Percentiles rank a stretch among this genome's conserved stretches.
phyloP scores from a whole-genome alignment of 2,329 filamentous ascomycete genomes.

The Chaetomiaceae sp. region DNA sequence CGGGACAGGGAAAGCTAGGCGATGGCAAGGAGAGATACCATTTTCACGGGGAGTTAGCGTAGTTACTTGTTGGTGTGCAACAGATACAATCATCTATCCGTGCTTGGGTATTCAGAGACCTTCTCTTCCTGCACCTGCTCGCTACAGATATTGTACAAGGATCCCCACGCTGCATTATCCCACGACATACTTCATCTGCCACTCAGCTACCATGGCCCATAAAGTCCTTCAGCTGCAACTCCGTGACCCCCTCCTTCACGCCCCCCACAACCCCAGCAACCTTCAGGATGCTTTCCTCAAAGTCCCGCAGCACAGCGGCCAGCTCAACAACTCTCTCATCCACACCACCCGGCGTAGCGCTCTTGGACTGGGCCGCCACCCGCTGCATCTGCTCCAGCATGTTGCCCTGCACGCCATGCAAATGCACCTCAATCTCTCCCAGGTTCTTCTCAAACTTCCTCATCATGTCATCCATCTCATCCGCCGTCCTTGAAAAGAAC shows the following conservation, averaged over 20 bases:
- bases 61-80: not conserved
- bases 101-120: too few relatives aligned
- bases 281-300: constrained; percentile 60
- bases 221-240: constrained; percentile 50
- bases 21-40: constrained; percentile 15
- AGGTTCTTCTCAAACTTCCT: constrained; percentile 55
- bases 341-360: constrained; percentile 33
- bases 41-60: not conserved
- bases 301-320: constrained; percentile 57
- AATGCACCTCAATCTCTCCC: constrained; percentile 60
- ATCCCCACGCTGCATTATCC: not conserved
- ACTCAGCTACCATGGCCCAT: constrained; percentile 31
- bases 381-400: constrained; percentile 58
- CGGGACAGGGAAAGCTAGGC: not conserved
- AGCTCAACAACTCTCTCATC: constrained; percentile 49
- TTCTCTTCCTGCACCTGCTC: not conserved
- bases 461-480: constrained; percentile 57
- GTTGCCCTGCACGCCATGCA: constrained; percentile 58
- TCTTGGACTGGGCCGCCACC: constrained; percentile 32
- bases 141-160: constrained; percentile 8
- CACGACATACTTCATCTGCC: not conserved
- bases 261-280: constrained; percentile 58
- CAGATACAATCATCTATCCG: too few relatives aligned
- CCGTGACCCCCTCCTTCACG: constrained; percentile 57
- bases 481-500: constrained; percentile 59